A percentile compares a stretch with the other conserved stretches of the same genome.
phyloP scores from a whole-genome alignment of 768 basidiomycete genomes.

The Suillus subluteus region DNA sequence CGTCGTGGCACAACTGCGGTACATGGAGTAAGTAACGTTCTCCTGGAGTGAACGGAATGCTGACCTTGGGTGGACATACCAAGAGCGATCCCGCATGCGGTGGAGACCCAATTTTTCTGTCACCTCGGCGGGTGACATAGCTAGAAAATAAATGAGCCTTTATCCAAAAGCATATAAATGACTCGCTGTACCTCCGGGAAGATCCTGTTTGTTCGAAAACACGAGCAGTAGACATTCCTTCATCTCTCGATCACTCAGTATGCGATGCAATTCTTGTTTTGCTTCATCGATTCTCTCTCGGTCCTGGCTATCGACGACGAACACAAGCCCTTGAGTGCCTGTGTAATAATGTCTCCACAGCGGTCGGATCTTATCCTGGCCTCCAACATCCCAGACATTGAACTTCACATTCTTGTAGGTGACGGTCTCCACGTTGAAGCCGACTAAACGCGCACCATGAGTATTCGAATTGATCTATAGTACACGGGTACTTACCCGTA shows the following conservation, averaged over 20 bases:
- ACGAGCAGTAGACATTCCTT: conserved; percentile 95
- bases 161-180: not conserved
- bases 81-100: conserved; percentile 94
- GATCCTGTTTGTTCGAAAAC: conserved; percentile 99
- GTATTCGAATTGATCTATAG: conserved; percentile 13
- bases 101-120: conserved; percentile 96
- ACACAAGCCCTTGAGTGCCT: conserved; percentile 97
- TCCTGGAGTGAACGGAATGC: conserved; percentile 24
- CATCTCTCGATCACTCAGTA: conserved; percentile 97
- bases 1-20: conserved; percentile 85
- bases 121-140: conserved; percentile 99
- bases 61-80: conserved; percentile 99
- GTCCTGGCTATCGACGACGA: conserved; percentile 97
- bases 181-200: conserved; percentile 77
- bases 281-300: conserved; percentile 96
- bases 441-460: conserved; percentile 55
- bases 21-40: conserved; percentile 10
- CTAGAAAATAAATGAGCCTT: conserved; percentile 33
- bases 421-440: conserved; percentile 99
- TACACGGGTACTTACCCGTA: conserved; percentile 60
- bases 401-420: conserved; percentile 99
- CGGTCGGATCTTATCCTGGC: conserved; percentile 99
- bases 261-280: conserved; percentile 92
- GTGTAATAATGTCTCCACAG: conserved; percentile 99
- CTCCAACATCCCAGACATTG: conserved; percentile 96